Conservation (phyloP, 2,329 filamentous ascomycete species). For the Fusarium sp. region DNA sequence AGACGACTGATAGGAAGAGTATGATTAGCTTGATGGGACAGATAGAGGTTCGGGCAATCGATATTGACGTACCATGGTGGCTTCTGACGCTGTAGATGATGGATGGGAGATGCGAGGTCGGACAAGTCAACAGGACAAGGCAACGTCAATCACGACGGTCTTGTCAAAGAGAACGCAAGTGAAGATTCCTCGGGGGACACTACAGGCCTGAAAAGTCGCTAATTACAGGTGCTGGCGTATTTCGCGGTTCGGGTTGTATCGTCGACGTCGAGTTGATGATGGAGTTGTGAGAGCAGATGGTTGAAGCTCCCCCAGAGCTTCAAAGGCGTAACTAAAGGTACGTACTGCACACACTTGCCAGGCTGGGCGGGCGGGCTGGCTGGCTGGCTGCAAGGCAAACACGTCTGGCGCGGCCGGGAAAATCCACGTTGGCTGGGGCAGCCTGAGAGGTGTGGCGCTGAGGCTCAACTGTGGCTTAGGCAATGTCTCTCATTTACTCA, state of each 20-base stretch:
- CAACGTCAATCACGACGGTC: conserved; percentile 37
- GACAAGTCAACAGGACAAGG: conserved; percentile 23
- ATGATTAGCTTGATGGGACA: conserved; percentile 42
- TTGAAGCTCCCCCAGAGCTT: conserved; percentile 40
- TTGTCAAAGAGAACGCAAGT: conserved; percentile 10
- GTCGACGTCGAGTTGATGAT: conserved; percentile 34
- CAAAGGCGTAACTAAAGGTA: conserved; percentile 31
- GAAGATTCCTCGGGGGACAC: neutral
- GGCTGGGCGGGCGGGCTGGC: neutral
- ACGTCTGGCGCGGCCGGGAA: conserved; percentile 54
- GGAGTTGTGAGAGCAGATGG: conserved; percentile 31
- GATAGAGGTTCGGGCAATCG: neutral
- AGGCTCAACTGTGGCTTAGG: conserved; percentile 14
- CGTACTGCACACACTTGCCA: conserved; percentile 25
- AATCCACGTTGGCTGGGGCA: conserved; percentile 36
- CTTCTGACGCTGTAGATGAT: conserved; percentile 25
- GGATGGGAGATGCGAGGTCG: conserved; percentile 35
- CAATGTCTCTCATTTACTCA: neutral
- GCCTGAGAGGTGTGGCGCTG: conserved; percentile 30
- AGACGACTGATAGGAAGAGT: conserved; percentile 71
- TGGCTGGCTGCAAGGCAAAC: conserved; percentile 54
- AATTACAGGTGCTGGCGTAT: conserved; percentile 16
- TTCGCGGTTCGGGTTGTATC: conserved; percentile 1
- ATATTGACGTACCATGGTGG: conserved; percentile 46
- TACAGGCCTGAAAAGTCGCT: conserved; percentile 3